Conservation (phyloP, 495 filamentous ascomycete genomes). For the Penicillium coffeae region DNA sequence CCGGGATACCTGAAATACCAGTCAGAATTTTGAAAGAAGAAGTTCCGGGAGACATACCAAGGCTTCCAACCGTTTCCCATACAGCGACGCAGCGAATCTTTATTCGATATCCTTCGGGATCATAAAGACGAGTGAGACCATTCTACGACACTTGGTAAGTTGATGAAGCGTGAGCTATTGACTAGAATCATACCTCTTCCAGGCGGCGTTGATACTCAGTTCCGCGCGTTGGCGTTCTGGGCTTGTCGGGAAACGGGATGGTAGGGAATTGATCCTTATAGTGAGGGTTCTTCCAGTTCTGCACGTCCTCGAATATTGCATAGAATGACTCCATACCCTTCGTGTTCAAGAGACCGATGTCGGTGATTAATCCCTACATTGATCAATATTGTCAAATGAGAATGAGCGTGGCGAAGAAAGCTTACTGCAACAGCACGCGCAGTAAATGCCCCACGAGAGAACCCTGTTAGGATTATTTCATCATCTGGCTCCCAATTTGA, state of each 20-base stretch:
- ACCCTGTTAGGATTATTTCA: conserved; percentile 67
- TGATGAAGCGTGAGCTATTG: not conserved
- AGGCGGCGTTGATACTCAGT: conserved; percentile 30
- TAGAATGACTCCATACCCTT: conserved; percentile 61
- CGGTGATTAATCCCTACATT: conserved; percentile 52
- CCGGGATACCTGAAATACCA: conserved; percentile 37
- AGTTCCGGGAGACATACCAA: conserved; percentile 13
- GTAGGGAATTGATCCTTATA: conserved; percentile 55
- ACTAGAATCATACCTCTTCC: conserved; percentile 12
- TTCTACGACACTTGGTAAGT: conserved; percentile 15
- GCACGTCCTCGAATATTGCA: conserved; percentile 61
- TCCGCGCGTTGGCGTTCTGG: conserved; percentile 27
- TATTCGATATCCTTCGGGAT: conserved; percentile 37
- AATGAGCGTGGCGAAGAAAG: not conserved
- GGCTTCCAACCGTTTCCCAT: conserved; percentile 59
- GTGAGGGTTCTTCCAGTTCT: conserved; percentile 49
- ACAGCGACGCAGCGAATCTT: conserved; percentile 51
- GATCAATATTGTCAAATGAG: not conserved
- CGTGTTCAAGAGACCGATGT: conserved; percentile 60
- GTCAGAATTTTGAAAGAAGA: not conserved
- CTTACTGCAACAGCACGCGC: conserved; percentile 52
- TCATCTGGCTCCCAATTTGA: conserved; percentile 65
- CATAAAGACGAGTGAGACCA: conserved; percentile 32
- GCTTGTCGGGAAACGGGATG: conserved; percentile 56
- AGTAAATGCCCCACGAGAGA: conserved; percentile 72